These are phyloP conservation scores for Pulveroboletus sp. DNA, from an alignment of 768 basidiomycete genomes.

Conservation along the genomic window DNA sequence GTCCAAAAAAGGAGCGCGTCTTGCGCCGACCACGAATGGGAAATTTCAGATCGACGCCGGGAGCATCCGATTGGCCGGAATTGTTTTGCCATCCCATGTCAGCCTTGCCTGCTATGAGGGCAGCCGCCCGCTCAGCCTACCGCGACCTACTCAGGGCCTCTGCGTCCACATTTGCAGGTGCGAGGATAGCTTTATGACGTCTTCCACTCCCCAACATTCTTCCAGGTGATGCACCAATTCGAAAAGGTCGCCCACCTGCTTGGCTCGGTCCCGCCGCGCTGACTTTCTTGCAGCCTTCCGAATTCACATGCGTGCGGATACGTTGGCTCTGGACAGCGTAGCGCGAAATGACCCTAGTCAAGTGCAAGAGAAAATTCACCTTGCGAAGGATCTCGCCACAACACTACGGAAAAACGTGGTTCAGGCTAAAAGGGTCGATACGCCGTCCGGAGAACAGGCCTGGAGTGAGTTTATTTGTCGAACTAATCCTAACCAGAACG, in stretches of 20 bases:
- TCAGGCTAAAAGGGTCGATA: constrained; percentile 57
- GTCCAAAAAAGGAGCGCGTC: constrained; percentile 40
- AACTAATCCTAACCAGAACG: neutral
- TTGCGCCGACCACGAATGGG: constrained; percentile 33
- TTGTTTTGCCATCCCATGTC: constrained; percentile 39
- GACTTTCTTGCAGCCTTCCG: constrained; percentile 56
- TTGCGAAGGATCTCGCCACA: constrained; percentile 67
- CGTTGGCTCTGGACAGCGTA: constrained; percentile 37
- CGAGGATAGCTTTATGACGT: neutral
- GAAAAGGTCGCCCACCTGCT: constrained; percentile 37
- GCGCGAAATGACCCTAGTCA: constrained; percentile 42
- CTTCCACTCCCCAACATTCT: neutral
- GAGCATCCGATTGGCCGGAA: constrained; percentile 11
- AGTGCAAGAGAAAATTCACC: constrained; percentile 51
- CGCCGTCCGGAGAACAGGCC: constrained; percentile 37
- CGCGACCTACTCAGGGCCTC: constrained; percentile 67
- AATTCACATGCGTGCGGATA: constrained; percentile 59
- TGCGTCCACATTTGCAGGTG: constrained; percentile 62
- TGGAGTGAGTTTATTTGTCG: constrained; percentile 49
- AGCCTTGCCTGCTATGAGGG: constrained; percentile 51
- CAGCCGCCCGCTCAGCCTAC: constrained; percentile 71
- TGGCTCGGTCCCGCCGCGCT: neutral
- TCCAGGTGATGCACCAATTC: constrained; percentile 54
- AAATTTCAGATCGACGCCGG: constrained; percentile 34
- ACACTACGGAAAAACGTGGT: constrained; percentile 81